Percentiles rank a stretch among this genome's conserved stretches.
Evolutionary conservation across 2,329 filamentous ascomycete species (phyloP).

Genomic region (Neonectria coccinea): DNA sequence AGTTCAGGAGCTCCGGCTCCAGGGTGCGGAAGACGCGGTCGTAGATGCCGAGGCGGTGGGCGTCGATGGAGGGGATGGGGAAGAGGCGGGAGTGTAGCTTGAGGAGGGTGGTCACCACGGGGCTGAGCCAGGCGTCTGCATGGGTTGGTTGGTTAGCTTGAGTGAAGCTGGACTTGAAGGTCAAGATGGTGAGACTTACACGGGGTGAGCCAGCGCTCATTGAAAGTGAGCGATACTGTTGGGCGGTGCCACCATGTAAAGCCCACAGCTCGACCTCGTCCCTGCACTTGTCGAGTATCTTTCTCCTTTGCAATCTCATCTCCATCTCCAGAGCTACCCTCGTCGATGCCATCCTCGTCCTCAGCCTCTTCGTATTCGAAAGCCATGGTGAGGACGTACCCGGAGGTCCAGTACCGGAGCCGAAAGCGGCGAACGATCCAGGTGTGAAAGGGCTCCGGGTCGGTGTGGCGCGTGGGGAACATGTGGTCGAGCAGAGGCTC

Average conservation of each 20-base stretch:
- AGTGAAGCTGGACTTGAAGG: neutral
- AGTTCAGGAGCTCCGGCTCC: slow-evolving; percentile 44
- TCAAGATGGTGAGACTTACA: slow-evolving; percentile 41
- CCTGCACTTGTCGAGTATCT: neutral
- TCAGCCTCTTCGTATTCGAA: slow-evolving; percentile 33
- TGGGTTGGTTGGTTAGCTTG: slow-evolving; percentile 7
- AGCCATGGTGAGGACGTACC: slow-evolving; percentile 47
- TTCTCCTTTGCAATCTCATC: neutral
- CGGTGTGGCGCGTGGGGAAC: slow-evolving; percentile 45
- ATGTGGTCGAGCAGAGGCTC: slow-evolving; percentile 49
- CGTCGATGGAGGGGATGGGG: slow-evolving; percentile 41
- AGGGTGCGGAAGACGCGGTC: slow-evolving; percentile 43
- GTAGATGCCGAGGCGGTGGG: slow-evolving; percentile 39
- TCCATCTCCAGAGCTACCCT: neutral
- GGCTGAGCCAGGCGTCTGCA: slow-evolving; percentile 48
- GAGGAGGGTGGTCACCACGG: slow-evolving; percentile 42
- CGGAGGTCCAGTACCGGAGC: slow-evolving; percentile 49
- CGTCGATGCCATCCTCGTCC: slow-evolving; percentile 12
- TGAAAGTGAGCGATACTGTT: slow-evolving; percentile 40
- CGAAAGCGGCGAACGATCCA: slow-evolving; percentile 46
- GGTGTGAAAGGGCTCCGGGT: slow-evolving; percentile 36
- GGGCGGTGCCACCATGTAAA: slow-evolving; percentile 53
- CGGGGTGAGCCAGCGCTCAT: slow-evolving; percentile 48
- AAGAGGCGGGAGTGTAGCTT: slow-evolving; percentile 43
- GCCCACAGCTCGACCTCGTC: slow-evolving; percentile 39